Base-by-base conservation (phyloP, 2,329 filamentous ascomycete genomes). In the Penicillium hordei region DNA sequence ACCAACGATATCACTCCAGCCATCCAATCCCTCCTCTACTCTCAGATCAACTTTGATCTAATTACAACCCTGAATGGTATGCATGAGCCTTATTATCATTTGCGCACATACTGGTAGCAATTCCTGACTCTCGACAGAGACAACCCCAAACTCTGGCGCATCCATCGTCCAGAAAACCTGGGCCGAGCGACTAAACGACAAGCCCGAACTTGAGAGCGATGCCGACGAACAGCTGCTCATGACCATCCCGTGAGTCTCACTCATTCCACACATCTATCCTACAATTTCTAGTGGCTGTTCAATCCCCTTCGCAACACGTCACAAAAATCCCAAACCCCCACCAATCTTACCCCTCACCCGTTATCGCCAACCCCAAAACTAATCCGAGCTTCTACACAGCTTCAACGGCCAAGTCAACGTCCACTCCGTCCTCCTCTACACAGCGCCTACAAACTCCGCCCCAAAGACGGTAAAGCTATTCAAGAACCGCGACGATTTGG, bases 381-480 rank as follows among this genome's bases (percentile, higher is more conserved):
- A 55, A 60, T 27, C 13, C 21, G 23, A 40, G 7, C 27, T 56
- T 10, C 6, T 17, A 33, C 2, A 31, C 62, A 95, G 91, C 2
- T 99, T 99, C 78, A 93, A 92, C 1, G 93, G 90, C 48, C 93
- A 97, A 76, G 86, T 97, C 59, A 96, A 95, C 70, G 86, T 99
- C 1, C 93, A 97, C 78, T 88, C 90, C 27, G 87, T 99, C 70
- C 83, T 97, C 25, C 78, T 99, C 58, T 91, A 93, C 71, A 90
- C 91, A 2, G 91, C 90, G 1, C 81, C 85, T 42, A 85, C 87
- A 8, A 72, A 80, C 53, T 85, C 83, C 25, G 91, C 92, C 3
- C 94, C 94, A 2, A 85, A 84, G 61, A 97, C 91, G 3, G 81
- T 97, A 46, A 92, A 93, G 71, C 80, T 99, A 46, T 95, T 91